Conservation (phyloP, 2,329 filamentous ascomycete genomes). For the Penicillium paneum region DNA sequence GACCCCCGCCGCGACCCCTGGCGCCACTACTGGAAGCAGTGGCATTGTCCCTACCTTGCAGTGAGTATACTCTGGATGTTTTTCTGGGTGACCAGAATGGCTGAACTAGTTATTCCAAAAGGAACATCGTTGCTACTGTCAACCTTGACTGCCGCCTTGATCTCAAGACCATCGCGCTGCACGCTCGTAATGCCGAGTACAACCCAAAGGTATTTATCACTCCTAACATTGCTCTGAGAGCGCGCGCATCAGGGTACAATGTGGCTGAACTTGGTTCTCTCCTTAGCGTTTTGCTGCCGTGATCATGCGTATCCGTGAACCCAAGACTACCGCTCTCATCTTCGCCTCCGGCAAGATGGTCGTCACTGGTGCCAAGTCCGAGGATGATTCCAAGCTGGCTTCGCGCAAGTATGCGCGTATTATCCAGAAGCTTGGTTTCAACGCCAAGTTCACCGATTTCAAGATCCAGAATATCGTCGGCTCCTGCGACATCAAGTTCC, state of each 20-base stretch:
- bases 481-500: slow-evolving; percentile 99
- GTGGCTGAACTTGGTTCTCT: slow-evolving; percentile 45
- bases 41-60: slow-evolving; percentile 91
- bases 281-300: slow-evolving; percentile 93
- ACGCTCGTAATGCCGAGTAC: slow-evolving; percentile 97
- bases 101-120: slow-evolving; percentile 54
- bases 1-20: slow-evolving; percentile 72
- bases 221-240: slow-evolving; percentile 31
- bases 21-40: slow-evolving; percentile 75
- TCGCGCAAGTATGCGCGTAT: slow-evolving; percentile 97
- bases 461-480: slow-evolving; percentile 99
- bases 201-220: slow-evolving; percentile 77
- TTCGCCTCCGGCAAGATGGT: slow-evolving; percentile 99
- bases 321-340: slow-evolving; percentile 96
- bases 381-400: slow-evolving; percentile 95
- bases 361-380: slow-evolving; percentile 94
- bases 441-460: slow-evolving; percentile 99
- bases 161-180: slow-evolving; percentile 96
- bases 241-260: slow-evolving; percentile 37
- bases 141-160: slow-evolving; percentile 97
- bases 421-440: slow-evolving; percentile 99
- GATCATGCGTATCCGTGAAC: slow-evolving; percentile 99
- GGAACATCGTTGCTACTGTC: slow-evolving; percentile 98
- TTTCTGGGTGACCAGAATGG: slow-evolving; percentile 46
- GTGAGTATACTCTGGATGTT: slow-evolving; percentile 69